A percentile compares a stretch with the other conserved stretches of the same genome.
These are phyloP conservation scores for Boletus rubroflammeus DNA, from an alignment of 768 basidiomycete species.

Conservation along the genomic window DNA sequence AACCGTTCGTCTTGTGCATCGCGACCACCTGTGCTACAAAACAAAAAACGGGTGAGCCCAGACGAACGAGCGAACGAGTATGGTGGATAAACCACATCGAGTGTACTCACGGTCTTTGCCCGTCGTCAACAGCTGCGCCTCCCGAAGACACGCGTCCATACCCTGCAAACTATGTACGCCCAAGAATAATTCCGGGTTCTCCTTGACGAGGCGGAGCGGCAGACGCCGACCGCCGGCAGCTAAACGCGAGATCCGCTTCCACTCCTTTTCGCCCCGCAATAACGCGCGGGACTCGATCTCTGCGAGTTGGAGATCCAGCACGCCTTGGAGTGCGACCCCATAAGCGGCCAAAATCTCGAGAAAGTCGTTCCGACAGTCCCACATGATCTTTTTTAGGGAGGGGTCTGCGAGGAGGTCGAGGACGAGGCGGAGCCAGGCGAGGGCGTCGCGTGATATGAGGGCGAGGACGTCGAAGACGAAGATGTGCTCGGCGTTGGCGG, in stretches of 20 bases:
- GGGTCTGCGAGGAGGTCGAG: conserved; percentile 29
- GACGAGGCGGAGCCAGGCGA: conserved; percentile 23
- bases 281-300: conserved; percentile 32
- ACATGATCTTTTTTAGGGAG: conserved; percentile 37
- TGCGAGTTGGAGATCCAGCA: conserved; percentile 42
- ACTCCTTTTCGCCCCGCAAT: conserved; percentile 26
- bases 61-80: not conserved
- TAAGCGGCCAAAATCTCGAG: conserved; percentile 32
- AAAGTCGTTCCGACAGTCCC: conserved; percentile 42
- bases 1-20: conserved; percentile 34
- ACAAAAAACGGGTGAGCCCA: not conserved
- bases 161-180: conserved; percentile 36
- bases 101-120: conserved; percentile 34
- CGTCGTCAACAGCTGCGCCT: conserved; percentile 20
- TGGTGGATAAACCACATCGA: not conserved
- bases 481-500: conserved; percentile 28
- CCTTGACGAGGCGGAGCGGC: conserved; percentile 20
- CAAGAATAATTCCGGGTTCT: conserved; percentile 23
- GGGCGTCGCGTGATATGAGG: conserved; percentile 15
- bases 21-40: conserved; percentile 33
- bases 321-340: conserved; percentile 27
- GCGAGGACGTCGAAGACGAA: conserved; percentile 38
- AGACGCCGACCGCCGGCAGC: conserved; percentile 24
- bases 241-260: conserved; percentile 27
- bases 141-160: conserved; percentile 33